Percentiles rank a stretch among this genome's conserved stretches.
Conservation (phyloP, 1,284 basidiomycete species). For the Caloboletus inedulis region DNA sequence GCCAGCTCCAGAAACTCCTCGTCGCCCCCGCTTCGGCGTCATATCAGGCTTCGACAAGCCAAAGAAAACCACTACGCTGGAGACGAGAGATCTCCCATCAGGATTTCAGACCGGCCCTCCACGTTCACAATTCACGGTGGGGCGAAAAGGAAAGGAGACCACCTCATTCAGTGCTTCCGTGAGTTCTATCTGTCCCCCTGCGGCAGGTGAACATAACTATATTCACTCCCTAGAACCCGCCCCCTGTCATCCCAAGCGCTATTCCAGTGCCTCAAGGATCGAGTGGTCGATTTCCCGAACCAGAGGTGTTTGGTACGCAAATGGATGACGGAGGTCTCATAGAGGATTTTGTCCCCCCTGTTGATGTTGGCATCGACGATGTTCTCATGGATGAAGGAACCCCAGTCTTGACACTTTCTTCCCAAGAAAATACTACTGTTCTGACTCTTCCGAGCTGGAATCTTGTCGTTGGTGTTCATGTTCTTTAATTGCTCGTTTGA, state of each 20-base stretch:
- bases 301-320: conserved; percentile 14
- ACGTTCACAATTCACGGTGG: conserved; percentile 21
- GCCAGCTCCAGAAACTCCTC: conserved; percentile 37
- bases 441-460: conserved; percentile 47
- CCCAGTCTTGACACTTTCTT: conserved; percentile 7
- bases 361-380: conserved; percentile 16
- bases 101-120: conserved; percentile 20
- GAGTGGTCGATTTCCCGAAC: conserved; percentile 6
- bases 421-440: conserved; percentile 34
- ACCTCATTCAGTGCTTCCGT: conserved; percentile 8
- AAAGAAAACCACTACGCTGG: conserved; percentile 10
- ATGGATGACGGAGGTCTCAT: conserved; percentile 11
- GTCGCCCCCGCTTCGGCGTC: conserved; percentile 34
- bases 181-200: background rate
- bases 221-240: conserved; percentile 3
- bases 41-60: conserved; percentile 23
- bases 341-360: conserved; percentile 17
- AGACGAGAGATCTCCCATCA: conserved; percentile 20
- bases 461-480: conserved; percentile 45
- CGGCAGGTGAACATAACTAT: background rate
- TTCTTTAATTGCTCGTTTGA: conserved; percentile 1
- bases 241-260: conserved; percentile 7
- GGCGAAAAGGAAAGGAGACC: conserved; percentile 22
- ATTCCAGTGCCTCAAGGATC: conserved; percentile 3
- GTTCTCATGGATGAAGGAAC: conserved; percentile 24